Evolutionary conservation across 1,284 basidiomycete genomes (phyloP), one percentile per base, ranked within the genome.

Genomic region (Sanguinoderma infundibulare): DNA sequence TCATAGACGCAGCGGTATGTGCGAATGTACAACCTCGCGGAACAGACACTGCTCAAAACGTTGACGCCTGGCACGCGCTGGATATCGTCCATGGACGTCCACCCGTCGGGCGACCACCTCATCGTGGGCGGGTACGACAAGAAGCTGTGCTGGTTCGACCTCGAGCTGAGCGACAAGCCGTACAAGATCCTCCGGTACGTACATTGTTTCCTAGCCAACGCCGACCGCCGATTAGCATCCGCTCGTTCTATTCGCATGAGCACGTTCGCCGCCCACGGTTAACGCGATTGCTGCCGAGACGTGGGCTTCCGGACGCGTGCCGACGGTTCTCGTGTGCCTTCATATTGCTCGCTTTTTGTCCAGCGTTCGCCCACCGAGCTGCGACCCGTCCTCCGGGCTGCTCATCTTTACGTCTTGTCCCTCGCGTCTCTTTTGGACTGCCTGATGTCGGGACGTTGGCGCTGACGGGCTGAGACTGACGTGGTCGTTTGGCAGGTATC

Each of bases 71-170:
- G 97, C 56, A 92, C 97, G 69, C 91, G 88, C 75, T 99, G 97
- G 97, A 98, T 99, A 72, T 97, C 95, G 35, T 93, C 88, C 9
- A 89, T 99, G 87, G 96, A 98, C 74, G 86, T 99, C 22, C 98
- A 99, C 77, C 94, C 97, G 7, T 90, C 90, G 54, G 96, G 96
- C 42, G 96, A 98, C 72, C 96, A 99, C 79, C 80, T 99, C 64
- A 93, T 99, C 67, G 92, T 99, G 46, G 98, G 98, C 62, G 93
- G 93, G 55, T 99, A 99, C 78, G 98, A 99, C 80, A 91, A 94
- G 69, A 97, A 98, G 76, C 80, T 99, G 17, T 96, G 94, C 72
- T 99, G 98, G 98, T 99, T 99, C 77, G 98, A 99, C 79, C 81
- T 99, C 62, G 98, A 99, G 73, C 86, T 99, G 57, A 93, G 91